Conservation (phyloP, 129 eudicot species). For the Scalesia atractyloides region DNA sequence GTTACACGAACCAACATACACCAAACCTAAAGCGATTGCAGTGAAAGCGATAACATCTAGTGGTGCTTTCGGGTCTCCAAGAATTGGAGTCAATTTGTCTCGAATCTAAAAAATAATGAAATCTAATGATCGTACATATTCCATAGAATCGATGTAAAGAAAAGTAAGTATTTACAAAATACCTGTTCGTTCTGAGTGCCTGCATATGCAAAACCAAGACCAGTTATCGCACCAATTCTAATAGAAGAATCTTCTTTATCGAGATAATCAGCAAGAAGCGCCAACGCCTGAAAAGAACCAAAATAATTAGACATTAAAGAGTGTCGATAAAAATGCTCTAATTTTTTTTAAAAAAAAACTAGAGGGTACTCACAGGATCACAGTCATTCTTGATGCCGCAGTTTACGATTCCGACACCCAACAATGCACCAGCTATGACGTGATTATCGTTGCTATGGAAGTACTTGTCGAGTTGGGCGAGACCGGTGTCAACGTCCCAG, state of each 20-base stretch:
- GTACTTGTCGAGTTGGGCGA: slow-evolving; percentile 93
- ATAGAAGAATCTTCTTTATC: slow-evolving; percentile 87
- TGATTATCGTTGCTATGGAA: slow-evolving; percentile 91
- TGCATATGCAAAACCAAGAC: slow-evolving; percentile 93
- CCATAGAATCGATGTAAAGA: background rate
- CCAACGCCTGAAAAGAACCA: slow-evolving; percentile 68
- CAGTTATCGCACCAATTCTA: slow-evolving; percentile 96
- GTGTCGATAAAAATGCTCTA: background rate
- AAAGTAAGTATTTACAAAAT: background rate
- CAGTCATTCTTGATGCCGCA: slow-evolving; percentile 90
- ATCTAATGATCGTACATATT: background rate
- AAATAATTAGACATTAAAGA: background rate
- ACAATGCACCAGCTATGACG: slow-evolving; percentile 84
- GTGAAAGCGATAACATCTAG: slow-evolving; percentile 93
- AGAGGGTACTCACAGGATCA: slow-evolving; percentile 69
- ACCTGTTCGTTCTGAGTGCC: slow-evolving; percentile 92
- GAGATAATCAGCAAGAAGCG: slow-evolving; percentile 83
- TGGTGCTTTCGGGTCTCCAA: slow-evolving; percentile 77
- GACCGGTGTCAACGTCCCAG: slow-evolving; percentile 99
- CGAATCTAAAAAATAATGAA: slow-evolving; percentile 55
- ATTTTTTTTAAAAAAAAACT: background rate
- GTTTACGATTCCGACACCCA: slow-evolving; percentile 95
- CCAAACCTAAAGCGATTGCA: slow-evolving; percentile 84
- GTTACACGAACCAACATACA: slow-evolving; percentile 92
- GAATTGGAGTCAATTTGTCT: slow-evolving; percentile 64